Evolutionary conservation across 768 basidiomycete species (phyloP), one percentile per base, ranked within the genome.

Genomic region (Mycena vulgaris): DNA sequence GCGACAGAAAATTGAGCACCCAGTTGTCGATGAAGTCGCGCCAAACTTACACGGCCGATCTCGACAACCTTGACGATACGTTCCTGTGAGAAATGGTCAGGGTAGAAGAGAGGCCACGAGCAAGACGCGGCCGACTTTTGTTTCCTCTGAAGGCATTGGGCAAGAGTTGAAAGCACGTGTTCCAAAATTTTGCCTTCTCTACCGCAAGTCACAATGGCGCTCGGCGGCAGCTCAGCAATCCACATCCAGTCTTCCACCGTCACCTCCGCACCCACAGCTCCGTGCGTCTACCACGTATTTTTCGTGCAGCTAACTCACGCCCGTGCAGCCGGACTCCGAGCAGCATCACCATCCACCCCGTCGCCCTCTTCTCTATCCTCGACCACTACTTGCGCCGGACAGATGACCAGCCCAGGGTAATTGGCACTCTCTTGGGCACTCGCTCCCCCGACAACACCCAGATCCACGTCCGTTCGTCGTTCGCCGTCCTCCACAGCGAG

Each of bases 371-470:
- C 80, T 92, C 95, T 61, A 95, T 98, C 85, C 91, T 99, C 74
- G 97, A 98, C 83, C 97, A 98, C 85, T 97, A 96, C 82, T 91
- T 98, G 59, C 93, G 97, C 21, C 90, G 95, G 69, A 92, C 89
- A 45, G 91, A 93, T 74, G 81, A 85, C 30, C 93, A 96, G 75
- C 91, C 92, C 68, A 91, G 97, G 66, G 97, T 98, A 21, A 97
- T 99, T 79, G 97, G 97, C 25, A 98, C 97, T 0, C 90, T 98
- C 31, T 92, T 99, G 27, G 97, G 97, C 21, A 89, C 88, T 60
- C 90, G 97, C 71, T 89, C 87, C 17, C 42, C 68, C 28, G 72
- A 73, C 31, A 87, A 86, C 53, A 85, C 86, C 58, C 86, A 89
- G 66, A 83, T 99, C 70, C 92, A 95, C 74, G 90, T 98, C 71